Percentiles rank a stretch among this genome's conserved stretches.
Evolutionary conservation across 257 asterid species (phyloP).

Genomic region (Solanum dulcamara): DNA sequence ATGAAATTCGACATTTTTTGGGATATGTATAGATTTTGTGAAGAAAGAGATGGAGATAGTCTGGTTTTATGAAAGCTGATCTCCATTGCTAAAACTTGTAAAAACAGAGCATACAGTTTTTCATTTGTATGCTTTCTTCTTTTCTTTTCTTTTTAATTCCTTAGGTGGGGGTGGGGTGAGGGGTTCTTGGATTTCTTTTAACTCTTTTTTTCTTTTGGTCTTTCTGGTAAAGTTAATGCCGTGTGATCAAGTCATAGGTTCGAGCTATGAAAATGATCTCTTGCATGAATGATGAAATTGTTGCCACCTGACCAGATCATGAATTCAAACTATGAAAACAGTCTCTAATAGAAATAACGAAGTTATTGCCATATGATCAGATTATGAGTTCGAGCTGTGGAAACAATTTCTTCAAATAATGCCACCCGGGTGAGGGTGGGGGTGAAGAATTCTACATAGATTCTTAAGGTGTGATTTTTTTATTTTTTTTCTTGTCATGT

Average conservation of each 20-base stretch:
- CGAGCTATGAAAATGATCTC: rapidly evolving
- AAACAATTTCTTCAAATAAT: too few species aligned
- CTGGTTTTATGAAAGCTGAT: background rate
- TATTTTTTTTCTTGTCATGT: background rate
- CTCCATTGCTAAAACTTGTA: background rate
- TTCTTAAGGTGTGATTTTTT: background rate
- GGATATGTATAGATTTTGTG: background rate
- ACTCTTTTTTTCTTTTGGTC: background rate
- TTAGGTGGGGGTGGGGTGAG: background rate
- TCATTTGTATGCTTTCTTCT: background rate
- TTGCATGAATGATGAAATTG: too few species aligned
- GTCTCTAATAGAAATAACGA: background rate
- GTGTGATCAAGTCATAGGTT: background rate
- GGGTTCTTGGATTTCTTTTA: background rate
- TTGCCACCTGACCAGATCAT: background rate
- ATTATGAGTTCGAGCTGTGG: background rate
- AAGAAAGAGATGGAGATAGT: background rate
- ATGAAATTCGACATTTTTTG: background rate
- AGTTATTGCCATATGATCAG: background rate
- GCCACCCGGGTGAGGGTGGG: too few species aligned
- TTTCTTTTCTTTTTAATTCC: background rate
- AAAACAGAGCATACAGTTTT: background rate
- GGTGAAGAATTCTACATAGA: background rate
- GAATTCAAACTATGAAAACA: background rate
- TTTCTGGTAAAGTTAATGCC: background rate